Conservation (phyloP, 2,329 filamentous ascomycete genomes). For the Nannizzia gypsea region DNA sequence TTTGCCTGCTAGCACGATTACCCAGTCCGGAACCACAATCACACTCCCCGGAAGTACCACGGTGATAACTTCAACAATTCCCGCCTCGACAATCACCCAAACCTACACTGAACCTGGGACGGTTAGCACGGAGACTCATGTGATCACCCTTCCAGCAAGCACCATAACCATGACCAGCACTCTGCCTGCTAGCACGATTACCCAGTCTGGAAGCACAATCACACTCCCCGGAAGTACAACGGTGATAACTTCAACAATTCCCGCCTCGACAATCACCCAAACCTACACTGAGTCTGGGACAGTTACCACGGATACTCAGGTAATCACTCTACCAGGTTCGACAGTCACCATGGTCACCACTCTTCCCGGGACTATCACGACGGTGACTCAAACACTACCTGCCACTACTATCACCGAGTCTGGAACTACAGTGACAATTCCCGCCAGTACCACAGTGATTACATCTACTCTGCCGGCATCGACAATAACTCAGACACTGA, state of each 20-base stretch:
- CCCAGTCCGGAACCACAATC: slow-evolving; percentile 10
- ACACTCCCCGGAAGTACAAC: slow-evolving; percentile 13
- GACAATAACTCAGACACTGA: neutral
- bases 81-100: neutral
- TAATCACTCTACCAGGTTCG: slow-evolving; percentile 7
- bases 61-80: slow-evolving; percentile 12
- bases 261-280: neutral
- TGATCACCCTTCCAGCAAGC: slow-evolving; percentile 5
- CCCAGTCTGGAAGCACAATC: slow-evolving; percentile 10
- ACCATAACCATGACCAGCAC: slow-evolving; percentile 13
- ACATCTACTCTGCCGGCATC: slow-evolving; percentile 10
- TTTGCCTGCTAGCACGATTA: slow-evolving; percentile 15
- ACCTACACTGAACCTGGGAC: neutral
- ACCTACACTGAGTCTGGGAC: neutral
- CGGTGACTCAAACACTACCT: slow-evolving; percentile 14
- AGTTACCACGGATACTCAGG: neutral
- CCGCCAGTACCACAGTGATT: slow-evolving; percentile 12
- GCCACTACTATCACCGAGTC: slow-evolving; percentile 13
- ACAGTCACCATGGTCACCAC: slow-evolving; percentile 2
- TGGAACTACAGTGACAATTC: slow-evolving; percentile 13
- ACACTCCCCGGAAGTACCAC: slow-evolving; percentile 12
- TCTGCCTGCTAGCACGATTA: slow-evolving; percentile 15
- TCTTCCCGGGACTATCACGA: slow-evolving; percentile 1
- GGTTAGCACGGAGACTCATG: neutral
- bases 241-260: slow-evolving; percentile 12